These are phyloP conservation scores for Podila minutissima DNA, from an alignment of 192 early-diverging fungal species.

Conservation along the genomic window DNA sequence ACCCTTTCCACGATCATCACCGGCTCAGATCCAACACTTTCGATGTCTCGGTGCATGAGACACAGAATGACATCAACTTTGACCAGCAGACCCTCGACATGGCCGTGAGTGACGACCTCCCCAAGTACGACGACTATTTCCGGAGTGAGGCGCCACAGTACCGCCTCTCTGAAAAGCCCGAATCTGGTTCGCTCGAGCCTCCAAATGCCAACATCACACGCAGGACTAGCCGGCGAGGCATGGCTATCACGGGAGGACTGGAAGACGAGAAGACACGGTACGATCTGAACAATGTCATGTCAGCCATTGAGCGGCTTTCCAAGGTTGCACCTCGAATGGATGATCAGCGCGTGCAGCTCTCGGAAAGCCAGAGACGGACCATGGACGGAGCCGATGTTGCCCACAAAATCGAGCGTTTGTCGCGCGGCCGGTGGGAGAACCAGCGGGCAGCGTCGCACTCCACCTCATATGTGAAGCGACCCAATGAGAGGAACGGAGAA, in stretches of 20 bases:
- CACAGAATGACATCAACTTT: neutral
- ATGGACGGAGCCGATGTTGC: conserved; percentile 56
- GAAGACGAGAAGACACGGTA: conserved; percentile 57
- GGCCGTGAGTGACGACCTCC: conserved; percentile 22
- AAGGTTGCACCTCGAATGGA: conserved; percentile 59
- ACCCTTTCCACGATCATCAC: conserved; percentile 21
- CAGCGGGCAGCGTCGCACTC: conserved; percentile 33
- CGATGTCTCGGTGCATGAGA: neutral
- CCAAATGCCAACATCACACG: neutral
- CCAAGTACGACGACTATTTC: conserved; percentile 25
- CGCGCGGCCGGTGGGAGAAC: conserved; percentile 51
- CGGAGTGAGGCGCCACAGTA: conserved; percentile 12
- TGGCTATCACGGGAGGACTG: conserved; percentile 2
- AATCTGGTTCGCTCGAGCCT: too few relatives aligned
- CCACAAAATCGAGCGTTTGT: conserved; percentile 55
- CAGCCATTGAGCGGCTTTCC: conserved; percentile 62
- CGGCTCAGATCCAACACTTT: neutral
- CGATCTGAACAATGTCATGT: conserved; percentile 63
- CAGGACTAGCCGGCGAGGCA: conserved; percentile 11
- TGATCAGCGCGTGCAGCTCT: conserved; percentile 64
- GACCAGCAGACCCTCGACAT: conserved; percentile 42
- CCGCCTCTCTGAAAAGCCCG: conserved; percentile 12
- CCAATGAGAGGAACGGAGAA: neutral
- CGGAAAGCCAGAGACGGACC: conserved; percentile 51
- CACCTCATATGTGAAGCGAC: conserved; percentile 3